Evolutionary conservation across 495 filamentous ascomycete genomes (phyloP), one percentile per base, ranked within the genome.

Genomic region (Acidiella bohemica): DNA sequence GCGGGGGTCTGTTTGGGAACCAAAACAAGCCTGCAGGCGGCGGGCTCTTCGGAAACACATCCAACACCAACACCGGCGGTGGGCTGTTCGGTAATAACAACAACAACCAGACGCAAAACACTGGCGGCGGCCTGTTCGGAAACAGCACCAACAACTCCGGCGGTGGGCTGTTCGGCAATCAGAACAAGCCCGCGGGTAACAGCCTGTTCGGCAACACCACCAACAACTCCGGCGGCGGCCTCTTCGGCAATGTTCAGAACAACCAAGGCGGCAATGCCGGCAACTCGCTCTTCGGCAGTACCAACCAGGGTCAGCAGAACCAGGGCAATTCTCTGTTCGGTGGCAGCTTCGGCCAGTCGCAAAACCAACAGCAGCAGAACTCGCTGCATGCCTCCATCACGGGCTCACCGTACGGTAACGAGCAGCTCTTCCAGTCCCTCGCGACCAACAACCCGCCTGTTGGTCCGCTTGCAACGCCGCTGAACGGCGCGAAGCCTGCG

Each of bases 401-500:
- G 32, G 82, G 84, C 35, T 65, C 78, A 29, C 84, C 90, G 0
- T 96, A 92, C 53, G 88, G 90, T 17, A 81, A 76, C 39, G 66
- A 76, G 53, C 80, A 81, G 2, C 70, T 96, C 11, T 93, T 93
- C 59, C 67, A 71, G 3, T 76, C 73, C 28, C 59, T 93, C 16
- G 72, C 70, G 5, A 67, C 71, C 0, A 73, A 76, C 10, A 59
- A 72, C 6, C 65, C 74, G 25, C 78, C 79, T 42, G 76, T 80
- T 1, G 86, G 86, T 24, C 86, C 86, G 4, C 66, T 94, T 40
- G 86, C 85, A 12, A 93, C 85, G 1, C 86, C 90, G 0, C 71
- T 94, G n/a, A 75, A 72, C 17, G 76, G 73, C 42, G 76, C 70
- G 39, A 65, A 70, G 46, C 90, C 92, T 5, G 74, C 86, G 50